These are phyloP conservation scores for Echium plantagineum DNA, from an alignment of 257 asterid species.

Conservation along the genomic window DNA sequence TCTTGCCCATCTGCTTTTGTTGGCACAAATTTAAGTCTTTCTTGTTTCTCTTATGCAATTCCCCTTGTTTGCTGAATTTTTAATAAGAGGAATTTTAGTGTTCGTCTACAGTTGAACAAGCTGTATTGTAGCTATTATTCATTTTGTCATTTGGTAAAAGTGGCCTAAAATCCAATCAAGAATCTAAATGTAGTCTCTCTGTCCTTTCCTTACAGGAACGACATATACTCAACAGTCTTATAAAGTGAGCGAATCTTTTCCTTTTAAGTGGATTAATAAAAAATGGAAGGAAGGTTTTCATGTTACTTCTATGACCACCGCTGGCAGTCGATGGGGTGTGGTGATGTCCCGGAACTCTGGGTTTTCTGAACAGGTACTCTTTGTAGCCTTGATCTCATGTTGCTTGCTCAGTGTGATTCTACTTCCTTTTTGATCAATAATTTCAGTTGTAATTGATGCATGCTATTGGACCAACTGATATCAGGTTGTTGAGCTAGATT, in stretches of 20 bases:
- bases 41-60: background rate
- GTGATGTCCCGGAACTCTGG: slow-evolving; percentile 96
- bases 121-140: no score
- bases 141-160: no score
- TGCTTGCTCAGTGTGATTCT: background rate
- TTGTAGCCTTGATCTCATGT: background rate
- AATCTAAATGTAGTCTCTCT: background rate
- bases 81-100: no score
- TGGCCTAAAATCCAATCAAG: no score
- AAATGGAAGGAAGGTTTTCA: slow-evolving; percentile 99
- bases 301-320: slow-evolving; percentile 97
- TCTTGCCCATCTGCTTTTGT: background rate
- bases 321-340: slow-evolving; percentile 99
- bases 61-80: background rate
- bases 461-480: background rate
- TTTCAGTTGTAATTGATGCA: background rate
- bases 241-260: slow-evolving; percentile 95
- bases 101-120: no score
- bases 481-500: slow-evolving; percentile 94
- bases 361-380: slow-evolving; percentile 76
- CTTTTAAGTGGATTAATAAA: slow-evolving; percentile 95
- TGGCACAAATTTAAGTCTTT: no score
- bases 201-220: slow-evolving; percentile 41
- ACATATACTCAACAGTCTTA: slow-evolving; percentile 94
- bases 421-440: background rate